phyloP scores from a whole-genome alignment of 208 protist species.

The Endotrypanum monterogeii region DNA sequence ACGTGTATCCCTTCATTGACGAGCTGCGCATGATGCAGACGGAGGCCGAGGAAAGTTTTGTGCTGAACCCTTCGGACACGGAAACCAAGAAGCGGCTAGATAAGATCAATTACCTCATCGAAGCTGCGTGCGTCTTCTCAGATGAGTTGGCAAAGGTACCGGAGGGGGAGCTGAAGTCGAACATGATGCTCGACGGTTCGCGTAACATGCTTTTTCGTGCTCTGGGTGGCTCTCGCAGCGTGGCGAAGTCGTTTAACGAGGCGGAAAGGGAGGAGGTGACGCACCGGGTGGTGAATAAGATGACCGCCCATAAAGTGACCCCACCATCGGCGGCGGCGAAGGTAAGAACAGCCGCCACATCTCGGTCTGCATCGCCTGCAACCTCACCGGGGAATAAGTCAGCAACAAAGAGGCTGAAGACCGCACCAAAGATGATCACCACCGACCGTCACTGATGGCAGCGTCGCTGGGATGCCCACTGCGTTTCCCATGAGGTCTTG shows the following conservation, averaged over 20 bases:
- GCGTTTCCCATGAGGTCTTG: too few species aligned
- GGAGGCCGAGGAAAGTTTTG: constrained; percentile 54
- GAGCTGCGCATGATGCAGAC: constrained; percentile 64
- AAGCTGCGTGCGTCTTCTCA: constrained; percentile 74
- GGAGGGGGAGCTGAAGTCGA: constrained; percentile 55
- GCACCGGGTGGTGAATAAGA: constrained; percentile 23
- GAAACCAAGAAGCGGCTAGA: constrained; percentile 34
- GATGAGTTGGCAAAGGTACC: constrained; percentile 67
- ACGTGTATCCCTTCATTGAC: constrained; percentile 77
- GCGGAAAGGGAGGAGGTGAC: constrained; percentile 32
- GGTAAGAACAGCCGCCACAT: not conserved
- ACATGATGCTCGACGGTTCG: constrained; percentile 68
- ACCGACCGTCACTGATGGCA: not conserved
- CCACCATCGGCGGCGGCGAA: not conserved
- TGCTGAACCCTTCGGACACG: constrained; percentile 31
- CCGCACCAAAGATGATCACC: not conserved
- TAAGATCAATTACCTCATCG: constrained; percentile 46
- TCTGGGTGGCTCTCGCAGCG: constrained; percentile 35
- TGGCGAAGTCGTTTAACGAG: constrained; percentile 24
- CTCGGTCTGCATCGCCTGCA: not conserved
- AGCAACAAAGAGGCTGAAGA: not conserved
- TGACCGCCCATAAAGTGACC: constrained; percentile 6
- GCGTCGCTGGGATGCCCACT: not conserved
- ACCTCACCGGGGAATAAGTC: not conserved
- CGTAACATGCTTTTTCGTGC: constrained; percentile 44